Conservation (phyloP, 306 rosid genomes). For the Erythrophleum fordii region DNA sequence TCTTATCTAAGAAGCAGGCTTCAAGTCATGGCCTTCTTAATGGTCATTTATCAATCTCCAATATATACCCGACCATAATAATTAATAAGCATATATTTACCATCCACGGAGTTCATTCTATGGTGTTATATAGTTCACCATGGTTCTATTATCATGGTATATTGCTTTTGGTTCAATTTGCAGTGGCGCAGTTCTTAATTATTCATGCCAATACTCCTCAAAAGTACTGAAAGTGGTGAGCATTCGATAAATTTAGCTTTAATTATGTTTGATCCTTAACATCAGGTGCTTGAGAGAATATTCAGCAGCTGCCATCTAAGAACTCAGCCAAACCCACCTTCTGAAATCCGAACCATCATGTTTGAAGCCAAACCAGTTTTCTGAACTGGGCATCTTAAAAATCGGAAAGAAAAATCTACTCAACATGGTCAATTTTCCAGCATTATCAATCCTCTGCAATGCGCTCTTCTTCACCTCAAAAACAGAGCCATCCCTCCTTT, state of each 20-base stretch:
- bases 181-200: not conserved
- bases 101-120: no score
- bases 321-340: not conserved
- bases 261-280: no score
- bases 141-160: not conserved
- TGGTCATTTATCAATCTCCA: no score
- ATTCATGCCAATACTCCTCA: not conserved
- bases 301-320: not conserved
- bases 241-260: not conserved
- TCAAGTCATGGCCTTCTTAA: no score
- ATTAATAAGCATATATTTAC: no score
- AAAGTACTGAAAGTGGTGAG: not conserved
- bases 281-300: no score
- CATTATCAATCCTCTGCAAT: not conserved
- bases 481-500: not conserved
- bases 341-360: not conserved
- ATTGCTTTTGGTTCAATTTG: not conserved
- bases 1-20: no score
- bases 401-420: not conserved
- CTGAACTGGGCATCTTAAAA: not conserved
- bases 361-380: not conserved
- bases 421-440: not conserved
- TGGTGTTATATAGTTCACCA: not conserved
- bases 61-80: no score
- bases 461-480: not conserved